Base-by-base conservation (phyloP, 140 eudicot genomes). In the Stevia rebaudiana region DNA sequence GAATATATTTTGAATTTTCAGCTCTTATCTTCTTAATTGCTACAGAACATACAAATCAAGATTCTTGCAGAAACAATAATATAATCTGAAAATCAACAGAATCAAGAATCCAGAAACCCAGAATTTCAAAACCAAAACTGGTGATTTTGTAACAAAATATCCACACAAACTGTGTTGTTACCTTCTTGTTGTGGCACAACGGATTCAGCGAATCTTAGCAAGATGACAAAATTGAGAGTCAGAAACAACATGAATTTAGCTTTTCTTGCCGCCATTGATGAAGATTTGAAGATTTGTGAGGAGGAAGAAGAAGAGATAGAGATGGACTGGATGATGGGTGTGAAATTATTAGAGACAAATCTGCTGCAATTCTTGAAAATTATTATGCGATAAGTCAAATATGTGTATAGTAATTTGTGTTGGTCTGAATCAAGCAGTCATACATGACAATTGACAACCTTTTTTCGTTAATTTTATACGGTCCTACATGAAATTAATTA, bases 181-280 rank as follows among this genome's bases (percentile, higher is more conserved):
- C 86, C 86, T 81, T 81, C 82, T 68, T 65, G 61, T 48, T 44
- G 82, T 25, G 82, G 86, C 31, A 81, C 82, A n/a, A 30, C 30
- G 12, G 80, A 51, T 28, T 69, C 65, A 33, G 65, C 28, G 12
- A 19, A 44, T 44, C 64, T 54, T 41, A 61, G 50, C 57, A 67
- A 62, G 39, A 67, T 9, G 47, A 52, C 55, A 53, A 76, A 30
- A 39, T 5, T 18, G 11, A 80, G 40, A 9, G 40, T 22, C 28
- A 80, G 16, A 68, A 68, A 16, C 49, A 72, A 23, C 66, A 72
- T 2, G 47, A 46, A 40, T 22, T 16, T 22, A 28, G 33, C 6
- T 24, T 3, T 63, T 31, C 11, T 49, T 50, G 52, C 23, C 16
- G 69, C 74, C 74, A 65, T 77, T 60, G 74, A 58, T 59, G 67